phyloP scores from a whole-genome alignment of 2,329 filamentous ascomycete genomes.

The Sarocladium brachiariae region DNA sequence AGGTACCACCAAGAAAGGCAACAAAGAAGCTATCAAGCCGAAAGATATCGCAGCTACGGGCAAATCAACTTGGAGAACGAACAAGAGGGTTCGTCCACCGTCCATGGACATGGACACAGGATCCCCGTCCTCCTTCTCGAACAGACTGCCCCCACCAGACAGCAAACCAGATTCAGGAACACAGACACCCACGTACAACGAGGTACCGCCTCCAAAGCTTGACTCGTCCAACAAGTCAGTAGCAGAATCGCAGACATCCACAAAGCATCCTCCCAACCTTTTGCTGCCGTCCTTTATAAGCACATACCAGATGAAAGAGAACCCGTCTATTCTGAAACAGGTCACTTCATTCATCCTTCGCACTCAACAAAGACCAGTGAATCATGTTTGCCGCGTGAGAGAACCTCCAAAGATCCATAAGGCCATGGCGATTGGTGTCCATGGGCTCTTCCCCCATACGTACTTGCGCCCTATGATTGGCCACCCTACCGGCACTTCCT shows the following conservation, averaged over 20 bases:
- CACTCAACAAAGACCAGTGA: constrained; percentile 48
- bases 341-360: constrained; percentile 51
- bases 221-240: constrained; percentile 22
- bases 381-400: constrained; percentile 66
- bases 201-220: constrained; percentile 16
- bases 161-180: neutral
- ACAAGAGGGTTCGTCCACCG: constrained; percentile 40
- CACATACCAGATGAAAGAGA: constrained; percentile 61
- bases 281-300: constrained; percentile 62
- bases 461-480: constrained; percentile 86
- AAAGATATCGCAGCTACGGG: constrained; percentile 23
- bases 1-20: constrained; percentile 25
- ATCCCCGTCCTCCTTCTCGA: constrained; percentile 23
- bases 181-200: constrained; percentile 8
- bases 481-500: constrained; percentile 89
- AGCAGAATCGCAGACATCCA: constrained; percentile 35
- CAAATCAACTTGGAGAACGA: constrained; percentile 34
- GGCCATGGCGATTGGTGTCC: constrained; percentile 87
- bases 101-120: constrained; percentile 41
- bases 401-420: constrained; percentile 69
- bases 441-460: constrained; percentile 86
- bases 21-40: constrained; percentile 16
- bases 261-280: constrained; percentile 50
- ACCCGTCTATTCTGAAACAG: constrained; percentile 64
- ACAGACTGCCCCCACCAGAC: neutral